Evolutionary conservation across 2,329 filamentous ascomycete genomes (phyloP), one percentile per base, ranked within the genome.

Genomic region (Aspergillus sp.): DNA sequence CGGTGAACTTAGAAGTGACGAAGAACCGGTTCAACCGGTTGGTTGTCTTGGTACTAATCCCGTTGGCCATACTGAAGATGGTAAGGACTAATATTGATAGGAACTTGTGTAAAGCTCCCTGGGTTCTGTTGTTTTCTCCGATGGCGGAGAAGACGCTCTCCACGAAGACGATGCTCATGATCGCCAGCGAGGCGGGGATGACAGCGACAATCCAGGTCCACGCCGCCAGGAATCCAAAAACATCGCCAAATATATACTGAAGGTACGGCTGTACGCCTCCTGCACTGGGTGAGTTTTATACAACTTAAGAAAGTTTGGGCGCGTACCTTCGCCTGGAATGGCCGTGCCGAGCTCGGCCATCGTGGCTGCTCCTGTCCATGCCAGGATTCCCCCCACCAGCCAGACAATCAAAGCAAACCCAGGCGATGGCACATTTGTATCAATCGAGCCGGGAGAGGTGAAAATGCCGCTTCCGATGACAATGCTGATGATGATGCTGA

Each of bases 121-220:
- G 57, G 1, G 59, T 46, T 31, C 59, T 55, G 11, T 59, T 52
- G 2, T 51, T 58, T 7, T 61, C 46, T 1, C 62, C 62, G 1
- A 50, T 51, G 4, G 60, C 62, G 0, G 60, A 62, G 46, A 49
- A 64, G 14, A 64, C 56, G 14, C 62, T 64, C 56, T 64, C 62
- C 8, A 64, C 52, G 11, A 64, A 62, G 6, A 62, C 62, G 11
- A 64, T 64, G 52, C 62, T 62, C 15, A 64, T 50, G 37, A 64
- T 62, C 3, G 56, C 60, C 25, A 64, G 52, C 11, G 62, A 62
- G 5, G 62, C 62, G 1, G 62, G 62, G 45, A 64, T 62, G 6
- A 64, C 56, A 0, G 60, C 62, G 14, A 64, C 55, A n/a, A 64
- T 61, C 62, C 62, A 64, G 2, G 62, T 64, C 62, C 62, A 64